Base-by-base conservation (phyloP, 2,329 filamentous ascomycete genomes). In the Tolypocladium inflatum region DNA sequence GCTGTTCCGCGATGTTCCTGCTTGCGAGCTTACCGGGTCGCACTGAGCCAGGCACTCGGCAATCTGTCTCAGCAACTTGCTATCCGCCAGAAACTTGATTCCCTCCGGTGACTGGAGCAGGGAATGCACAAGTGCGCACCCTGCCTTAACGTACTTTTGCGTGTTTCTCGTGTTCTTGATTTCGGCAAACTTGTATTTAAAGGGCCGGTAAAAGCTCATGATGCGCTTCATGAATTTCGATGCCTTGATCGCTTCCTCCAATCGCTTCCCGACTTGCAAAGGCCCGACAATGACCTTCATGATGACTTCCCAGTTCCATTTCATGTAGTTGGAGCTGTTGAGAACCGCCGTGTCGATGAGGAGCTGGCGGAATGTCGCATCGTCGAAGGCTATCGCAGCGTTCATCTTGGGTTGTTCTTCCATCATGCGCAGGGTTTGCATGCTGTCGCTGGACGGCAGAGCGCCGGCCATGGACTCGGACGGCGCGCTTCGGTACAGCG, bases 281-380 rank as follows among this genome's bases (percentile, higher is more conserved):
- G 95, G 94, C 0, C 94, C 95, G 69, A 97, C 93, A 41, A 99
- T 92, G 56, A 97, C 86, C 65, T 87, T 89, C 59, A 92, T 82
- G 48, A 99, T 91, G 42, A 96, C 78, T 61, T 96, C 91, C 94
- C 95, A 99, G 69, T 96, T 93, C 94, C 94, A 99, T 71, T 99
- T 99, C 43, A 85, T 80, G 67, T 89, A 96, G 65, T 96, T 97
- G 61, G 91, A 91, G 60, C 90, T 94, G 62, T 88, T 90, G 52
- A 97, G 77, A 2, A 99, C 91, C 57, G 91, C 86, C 4, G 90
- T 94, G 60, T 97, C 89, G 21, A 91, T 76, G 35, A 87, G 68
- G 3, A 87, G 73, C 66, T 87, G 83, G 23, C 85, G 80, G 64
- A 87, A 87, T 0, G 82, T 83, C 11, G 81, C 79, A 64, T 87